Base-by-base conservation (phyloP, 495 filamentous ascomycete species). In the Daldinia vernicosa region DNA sequence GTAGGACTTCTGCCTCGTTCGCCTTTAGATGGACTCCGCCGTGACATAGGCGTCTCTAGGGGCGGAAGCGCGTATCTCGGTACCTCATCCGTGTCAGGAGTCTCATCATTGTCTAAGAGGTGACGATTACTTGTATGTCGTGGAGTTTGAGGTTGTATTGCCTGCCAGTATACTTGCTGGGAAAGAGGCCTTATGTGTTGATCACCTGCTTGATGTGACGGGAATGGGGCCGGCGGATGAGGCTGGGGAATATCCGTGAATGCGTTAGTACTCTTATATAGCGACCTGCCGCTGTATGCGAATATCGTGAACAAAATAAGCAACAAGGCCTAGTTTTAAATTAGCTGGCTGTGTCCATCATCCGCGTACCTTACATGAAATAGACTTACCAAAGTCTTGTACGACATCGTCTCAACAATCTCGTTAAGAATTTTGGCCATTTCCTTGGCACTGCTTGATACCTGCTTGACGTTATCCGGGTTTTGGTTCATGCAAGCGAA, bases 401-500 rank as follows among this genome's bases (percentile, higher is more conserved):
- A 74, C 6, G 79, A 81, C 70, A 85, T 74, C 26, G 79, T 76
- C 14, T 80, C 79, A 9, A 82, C 78, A 67, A 84, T 84, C 51
- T 80, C 81, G 69, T 84, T 84, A 30, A 85, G 68, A 15, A 85
- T 79, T 63, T 78, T 80, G 54, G 81, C 82, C 27, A 84, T 75
- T 56, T 82, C 80, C 71, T 77, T 78, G 8, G 78, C 80, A 19
- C 82, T 78, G 35, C 79, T 72, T 28, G 79, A 77, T n/a, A 82
- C 62, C 30, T 76, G 76, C 76, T 80, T 80, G 56, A 83, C 69
- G 24, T 77, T 71, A 30, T 77, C 73, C 1, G 80, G 75, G 60
- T 85, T 78, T 59, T 83, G 85, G 58, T 91, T 86, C 94, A 98
- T 98, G 77, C 95, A 99, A 4, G 80, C 80, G 62, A 90, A 88